phyloP scores from a whole-genome alignment of 495 filamentous ascomycete genomes.

The Apiosordaria backusii region DNA sequence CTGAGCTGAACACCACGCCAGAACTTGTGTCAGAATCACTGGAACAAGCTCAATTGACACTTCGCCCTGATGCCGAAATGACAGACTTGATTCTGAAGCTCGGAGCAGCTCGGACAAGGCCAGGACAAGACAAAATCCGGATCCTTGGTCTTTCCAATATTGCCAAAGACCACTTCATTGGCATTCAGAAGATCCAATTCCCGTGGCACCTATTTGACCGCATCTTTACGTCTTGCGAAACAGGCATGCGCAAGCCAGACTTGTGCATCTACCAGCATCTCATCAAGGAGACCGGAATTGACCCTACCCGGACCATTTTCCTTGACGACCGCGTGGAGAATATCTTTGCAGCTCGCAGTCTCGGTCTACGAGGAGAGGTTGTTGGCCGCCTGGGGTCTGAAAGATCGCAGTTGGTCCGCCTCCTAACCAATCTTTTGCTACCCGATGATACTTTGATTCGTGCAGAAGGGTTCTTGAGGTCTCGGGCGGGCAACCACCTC shows the following conservation, averaged over 20 bases:
- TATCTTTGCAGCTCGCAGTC: conserved; percentile 23
- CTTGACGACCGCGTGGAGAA: conserved; percentile 25
- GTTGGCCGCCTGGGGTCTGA: conserved; percentile 2
- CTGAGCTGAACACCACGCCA: neutral
- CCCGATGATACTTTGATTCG: neutral
- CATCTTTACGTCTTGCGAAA: conserved; percentile 17
- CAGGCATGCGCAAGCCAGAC: conserved; percentile 30
- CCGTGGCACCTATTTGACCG: conserved; percentile 25
- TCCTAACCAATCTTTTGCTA: conserved; percentile 10
- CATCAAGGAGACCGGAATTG: conserved; percentile 18
- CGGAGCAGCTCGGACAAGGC: neutral
- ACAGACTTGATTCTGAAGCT: conserved; percentile 3
- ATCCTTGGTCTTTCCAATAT: conserved; percentile 10
- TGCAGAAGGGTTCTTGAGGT: conserved; percentile 3
- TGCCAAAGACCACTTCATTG: conserved; percentile 23
- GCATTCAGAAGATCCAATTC: conserved; percentile 9
- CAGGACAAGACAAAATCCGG: neutral
- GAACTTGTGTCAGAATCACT: neutral
- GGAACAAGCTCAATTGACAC: conserved; percentile 2
- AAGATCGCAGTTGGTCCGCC: conserved; percentile 5
- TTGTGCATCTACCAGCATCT: conserved; percentile 27
- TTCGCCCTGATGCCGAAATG: neutral
- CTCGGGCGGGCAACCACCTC: conserved; percentile 10
- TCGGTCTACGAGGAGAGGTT: conserved; percentile 19
- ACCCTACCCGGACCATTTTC: conserved; percentile 22